phyloP scores from a whole-genome alignment of 768 basidiomycete species.

The Asterophora lycoperdoides region DNA sequence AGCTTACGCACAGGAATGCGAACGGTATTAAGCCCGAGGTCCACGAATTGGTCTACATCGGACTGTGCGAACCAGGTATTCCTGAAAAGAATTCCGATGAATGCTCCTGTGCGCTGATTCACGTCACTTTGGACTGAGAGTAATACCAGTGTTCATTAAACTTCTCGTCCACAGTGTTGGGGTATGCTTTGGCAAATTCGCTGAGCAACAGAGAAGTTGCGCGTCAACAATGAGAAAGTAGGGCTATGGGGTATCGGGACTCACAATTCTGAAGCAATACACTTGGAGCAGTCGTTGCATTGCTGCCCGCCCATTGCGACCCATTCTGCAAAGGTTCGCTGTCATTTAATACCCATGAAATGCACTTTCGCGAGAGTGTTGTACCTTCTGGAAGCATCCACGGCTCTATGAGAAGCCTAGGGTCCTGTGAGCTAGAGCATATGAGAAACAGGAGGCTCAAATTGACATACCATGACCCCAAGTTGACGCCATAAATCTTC shows the following conservation, averaged over 20 bases:
- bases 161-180: constrained; percentile 48
- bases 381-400: constrained; percentile 78
- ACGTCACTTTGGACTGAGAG: not conserved
- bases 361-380: not conserved
- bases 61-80: constrained; percentile 65
- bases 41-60: constrained; percentile 51
- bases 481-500: constrained; percentile 24
- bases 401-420: constrained; percentile 70
- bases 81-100: constrained; percentile 29
- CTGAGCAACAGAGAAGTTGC: constrained; percentile 29
- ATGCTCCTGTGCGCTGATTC: not conserved
- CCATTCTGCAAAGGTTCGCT: constrained; percentile 49
- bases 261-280: constrained; percentile 68
- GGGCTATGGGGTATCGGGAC: too few species aligned
- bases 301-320: constrained; percentile 63
- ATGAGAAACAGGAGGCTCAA: not conserved
- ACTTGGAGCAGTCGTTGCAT: constrained; percentile 55
- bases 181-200: constrained; percentile 56
- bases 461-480: constrained; percentile 37
- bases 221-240: too few species aligned
- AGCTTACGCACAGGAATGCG: constrained; percentile 58
- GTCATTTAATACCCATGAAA: not conserved
- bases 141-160: constrained; percentile 63
- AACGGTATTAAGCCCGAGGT: constrained; percentile 66
- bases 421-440: not conserved